Base-by-base conservation (phyloP, 1,284 basidiomycete species). In the Stygiomarasmius scandens region DNA sequence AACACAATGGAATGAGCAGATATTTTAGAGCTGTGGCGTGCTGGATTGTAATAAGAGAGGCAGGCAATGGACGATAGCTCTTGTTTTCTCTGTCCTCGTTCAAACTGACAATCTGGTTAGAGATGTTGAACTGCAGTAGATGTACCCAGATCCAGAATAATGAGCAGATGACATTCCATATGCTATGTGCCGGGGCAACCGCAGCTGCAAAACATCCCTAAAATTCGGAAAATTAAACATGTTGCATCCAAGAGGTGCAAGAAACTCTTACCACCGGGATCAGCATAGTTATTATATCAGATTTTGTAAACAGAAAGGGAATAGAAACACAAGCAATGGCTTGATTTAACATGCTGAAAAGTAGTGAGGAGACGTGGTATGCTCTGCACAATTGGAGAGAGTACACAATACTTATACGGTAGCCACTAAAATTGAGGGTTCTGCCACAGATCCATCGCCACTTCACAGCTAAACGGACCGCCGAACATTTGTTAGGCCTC, bases 101-200 rank as follows among this genome's bases (percentile, higher is more conserved):
- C 0, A 49, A 49, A 32, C 43, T 48, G 5, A 58, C 50, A 3
- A 22, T 52, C 43, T 59, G 58, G 36, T 59, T 59, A 9, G 58
- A 43, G 9, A 55, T 44, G 19, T 38, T 43, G 43, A 59, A 59
- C 14, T 55, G 34, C n/a, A 59, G 45, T 12, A 59, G 49, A 9
- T 52, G 24, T 8, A 55, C 20, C 52, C 52, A 59, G 20, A 55
- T 47, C 58, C 58, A 59, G 25, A 44, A 47, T 3, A 27, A 20
- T 72, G 74, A 22, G 53, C 56, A 11, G 54, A 24, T 23, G 58
- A 29, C n/a, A n/a, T n/a, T n/a, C n/a, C n/a, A n/a, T n/a, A n/a
- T n/a, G n/a, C n/a, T n/a, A n/a, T n/a, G n/a, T 23, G 20, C 20
- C 25, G 58, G 32, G 20, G 55, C 45, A 22, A 55, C 41, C 20